Evolutionary conservation across 176 grass and related monocot genomes (phyloP).

Genomic region (Avena atlantica): DNA sequence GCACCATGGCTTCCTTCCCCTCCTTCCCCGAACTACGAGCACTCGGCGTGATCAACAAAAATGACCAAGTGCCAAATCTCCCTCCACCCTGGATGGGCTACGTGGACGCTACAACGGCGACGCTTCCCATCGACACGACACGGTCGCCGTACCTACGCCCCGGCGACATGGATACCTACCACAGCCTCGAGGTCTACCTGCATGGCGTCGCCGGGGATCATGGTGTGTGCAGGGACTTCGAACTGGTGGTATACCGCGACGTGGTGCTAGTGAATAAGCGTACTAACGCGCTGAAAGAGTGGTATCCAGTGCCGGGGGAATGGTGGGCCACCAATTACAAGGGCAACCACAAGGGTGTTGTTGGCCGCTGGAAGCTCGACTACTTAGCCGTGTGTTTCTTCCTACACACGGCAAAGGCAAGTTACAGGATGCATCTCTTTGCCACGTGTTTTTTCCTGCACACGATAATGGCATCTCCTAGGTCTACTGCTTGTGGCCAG

Average conservation of each 20-base stretch:
- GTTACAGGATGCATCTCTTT: too few relatives aligned
- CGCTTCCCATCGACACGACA: background rate
- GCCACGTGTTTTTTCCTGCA: too few relatives aligned
- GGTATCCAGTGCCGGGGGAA: constrained; percentile 51
- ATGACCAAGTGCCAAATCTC: too few relatives aligned
- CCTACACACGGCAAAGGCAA: too few relatives aligned
- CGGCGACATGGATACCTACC: too few relatives aligned
- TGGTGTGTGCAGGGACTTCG: constrained; percentile 54
- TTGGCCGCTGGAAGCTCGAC: constrained; percentile 55
- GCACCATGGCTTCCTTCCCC: constrained; percentile 58
- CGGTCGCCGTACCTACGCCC: constrained; percentile 62
- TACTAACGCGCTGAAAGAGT: constrained; percentile 51
- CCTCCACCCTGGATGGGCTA: too few relatives aligned
- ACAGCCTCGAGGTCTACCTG: constrained; percentile 74
- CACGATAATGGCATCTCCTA: too few relatives aligned
- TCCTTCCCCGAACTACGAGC: constrained; percentile 43
- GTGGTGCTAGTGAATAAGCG: constrained; percentile 69
- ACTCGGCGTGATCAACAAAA: constrained; percentile 40
- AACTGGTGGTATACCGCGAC: constrained; percentile 72
- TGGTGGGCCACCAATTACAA: constrained; percentile 64
- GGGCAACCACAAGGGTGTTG: constrained; percentile 49
- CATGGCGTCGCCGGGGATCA: constrained; percentile 70
- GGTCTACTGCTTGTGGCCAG: too few relatives aligned
- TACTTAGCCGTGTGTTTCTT: constrained; percentile 31
- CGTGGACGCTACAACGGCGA: background rate